phyloP scores from a whole-genome alignment of 129 eudicot genomes.

The Mikania micrantha region DNA sequence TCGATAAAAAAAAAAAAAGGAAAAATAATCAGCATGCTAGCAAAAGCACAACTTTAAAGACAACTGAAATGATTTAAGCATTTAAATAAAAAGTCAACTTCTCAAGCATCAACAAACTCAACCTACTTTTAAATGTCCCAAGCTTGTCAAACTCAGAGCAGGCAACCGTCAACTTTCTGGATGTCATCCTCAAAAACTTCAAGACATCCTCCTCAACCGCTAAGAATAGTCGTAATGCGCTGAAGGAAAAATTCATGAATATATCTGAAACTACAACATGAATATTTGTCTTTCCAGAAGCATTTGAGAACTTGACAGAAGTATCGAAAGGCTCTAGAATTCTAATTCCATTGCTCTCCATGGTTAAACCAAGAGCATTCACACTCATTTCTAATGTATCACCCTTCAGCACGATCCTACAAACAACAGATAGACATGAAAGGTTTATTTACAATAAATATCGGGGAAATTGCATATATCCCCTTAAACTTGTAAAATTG shows the following conservation, averaged over 20 bases:
- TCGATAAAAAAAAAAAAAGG: not conserved
- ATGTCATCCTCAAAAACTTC: constrained; percentile 72
- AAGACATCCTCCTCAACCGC: constrained; percentile 93
- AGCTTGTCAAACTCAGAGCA: constrained; percentile 95
- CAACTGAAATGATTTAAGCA: not conserved
- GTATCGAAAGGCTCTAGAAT: constrained; percentile 98
- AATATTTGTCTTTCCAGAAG: constrained; percentile 81
- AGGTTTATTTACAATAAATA: constrained; percentile 8
- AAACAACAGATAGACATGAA: constrained; percentile 29
- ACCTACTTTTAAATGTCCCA: constrained; percentile 69
- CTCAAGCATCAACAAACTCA: constrained; percentile 34
- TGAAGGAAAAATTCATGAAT: constrained; percentile 95
- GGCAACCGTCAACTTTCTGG: constrained; percentile 68
- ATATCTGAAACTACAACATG: constrained; percentile 76
- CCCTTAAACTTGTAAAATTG: too few relatives aligned
- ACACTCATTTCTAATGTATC: constrained; percentile 78
- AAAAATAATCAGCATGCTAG: not conserved
- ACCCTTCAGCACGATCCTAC: constrained; percentile 80
- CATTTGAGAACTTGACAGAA: constrained; percentile 61
- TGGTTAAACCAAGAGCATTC: constrained; percentile 76
- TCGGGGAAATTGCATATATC: too few relatives aligned
- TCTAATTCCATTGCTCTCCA: constrained; percentile 97
- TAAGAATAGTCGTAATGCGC: constrained; percentile 71
- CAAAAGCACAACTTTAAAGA: not conserved
- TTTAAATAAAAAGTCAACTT: not conserved